These are phyloP conservation scores for Grigorovia humatica DNA, from an alignment of 805 yeast species.

Conservation along the genomic window DNA sequence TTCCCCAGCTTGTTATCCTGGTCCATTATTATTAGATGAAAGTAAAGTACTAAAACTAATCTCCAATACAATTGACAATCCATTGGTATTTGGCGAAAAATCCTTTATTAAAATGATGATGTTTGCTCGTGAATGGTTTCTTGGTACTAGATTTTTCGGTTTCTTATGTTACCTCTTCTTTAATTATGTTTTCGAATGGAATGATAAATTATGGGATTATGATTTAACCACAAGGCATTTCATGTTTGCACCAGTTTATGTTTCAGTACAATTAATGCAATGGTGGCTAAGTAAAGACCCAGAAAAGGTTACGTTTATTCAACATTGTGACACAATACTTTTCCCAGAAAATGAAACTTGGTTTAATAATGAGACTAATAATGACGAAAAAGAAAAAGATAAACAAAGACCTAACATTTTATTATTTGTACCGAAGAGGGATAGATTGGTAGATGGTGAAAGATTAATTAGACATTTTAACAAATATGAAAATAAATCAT, in stretches of 20 bases:
- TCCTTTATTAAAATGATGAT: slow-evolving; percentile 72
- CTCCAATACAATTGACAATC: slow-evolving; percentile 36
- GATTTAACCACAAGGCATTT: slow-evolving; percentile 63
- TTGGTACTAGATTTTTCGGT: slow-evolving; percentile 44
- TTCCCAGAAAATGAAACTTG: slow-evolving; percentile 44
- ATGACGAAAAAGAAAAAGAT: not conserved
- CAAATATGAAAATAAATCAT: slow-evolving; percentile 37
- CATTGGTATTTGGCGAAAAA: slow-evolving; percentile 58
- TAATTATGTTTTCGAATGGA: slow-evolving; percentile 81
- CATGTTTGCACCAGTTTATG: slow-evolving; percentile 74
- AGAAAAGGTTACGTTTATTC: slow-evolving; percentile 33
- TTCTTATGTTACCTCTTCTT: slow-evolving; percentile 68
- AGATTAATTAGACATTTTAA: slow-evolving; percentile 55
- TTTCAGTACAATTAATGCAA: slow-evolving; percentile 71
- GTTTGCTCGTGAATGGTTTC: slow-evolving; percentile 41
- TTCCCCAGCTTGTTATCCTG: slow-evolving; percentile 90
- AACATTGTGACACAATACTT: slow-evolving; percentile 26
- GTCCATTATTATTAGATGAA: slow-evolving; percentile 49
- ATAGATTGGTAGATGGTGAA: slow-evolving; percentile 71
- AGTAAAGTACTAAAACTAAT: slow-evolving; percentile 50
- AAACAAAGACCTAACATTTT: slow-evolving; percentile 46
- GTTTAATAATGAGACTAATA: slow-evolving; percentile 29
- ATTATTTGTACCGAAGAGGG: slow-evolving; percentile 61
- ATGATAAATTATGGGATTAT: slow-evolving; percentile 64
- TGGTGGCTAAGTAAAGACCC: slow-evolving; percentile 70